These are phyloP conservation scores for Phylloporus sp. DNA, from an alignment of 768 basidiomycete species.

Conservation along the genomic window DNA sequence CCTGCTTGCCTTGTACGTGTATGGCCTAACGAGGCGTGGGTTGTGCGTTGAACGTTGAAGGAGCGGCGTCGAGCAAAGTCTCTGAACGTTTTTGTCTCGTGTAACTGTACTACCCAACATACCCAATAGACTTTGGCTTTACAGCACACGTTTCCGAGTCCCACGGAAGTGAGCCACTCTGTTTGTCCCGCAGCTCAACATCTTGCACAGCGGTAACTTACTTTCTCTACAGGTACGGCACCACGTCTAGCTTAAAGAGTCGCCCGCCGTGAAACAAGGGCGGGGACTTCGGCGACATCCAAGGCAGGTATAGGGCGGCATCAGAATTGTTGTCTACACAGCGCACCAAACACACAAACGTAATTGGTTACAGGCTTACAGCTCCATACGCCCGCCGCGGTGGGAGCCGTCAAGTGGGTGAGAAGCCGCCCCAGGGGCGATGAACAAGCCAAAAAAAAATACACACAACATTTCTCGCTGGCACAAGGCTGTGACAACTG, in stretches of 20 bases:
- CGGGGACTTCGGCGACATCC: not conserved
- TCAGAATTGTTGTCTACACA: slow-evolving; percentile 2
- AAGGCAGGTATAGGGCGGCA: slow-evolving; percentile 3
- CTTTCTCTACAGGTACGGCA: not conserved
- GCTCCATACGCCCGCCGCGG: slow-evolving; percentile 1
- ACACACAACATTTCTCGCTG: not conserved
- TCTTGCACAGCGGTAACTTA: not conserved
- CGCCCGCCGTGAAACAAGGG: not conserved
- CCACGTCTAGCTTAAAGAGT: not conserved
- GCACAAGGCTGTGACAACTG: slow-evolving; percentile 14
- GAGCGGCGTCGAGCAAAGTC: slow-evolving; percentile 14
- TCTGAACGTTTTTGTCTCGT: slow-evolving; percentile 19
- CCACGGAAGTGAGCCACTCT: not conserved
- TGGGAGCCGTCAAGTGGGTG: slow-evolving; percentile 5
- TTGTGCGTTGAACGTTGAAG: slow-evolving; percentile 5
- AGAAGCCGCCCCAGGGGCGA: slow-evolving; percentile 10
- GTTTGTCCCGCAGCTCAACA: not conserved
- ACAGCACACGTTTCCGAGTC: not conserved
- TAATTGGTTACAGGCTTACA: not conserved
- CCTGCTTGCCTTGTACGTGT: slow-evolving; percentile 26
- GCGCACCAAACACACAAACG: slow-evolving; percentile 5
- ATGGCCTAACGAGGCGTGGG: slow-evolving; percentile 15
- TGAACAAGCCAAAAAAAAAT: not conserved
- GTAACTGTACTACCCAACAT: slow-evolving; percentile 22
- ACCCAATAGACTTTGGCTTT: slow-evolving; percentile 23